A percentile compares a stretch with the other conserved stretches of the same genome.
These are phyloP conservation scores for Boletus rubescentipes DNA, from an alignment of 768 basidiomycete genomes.

Conservation along the genomic window DNA sequence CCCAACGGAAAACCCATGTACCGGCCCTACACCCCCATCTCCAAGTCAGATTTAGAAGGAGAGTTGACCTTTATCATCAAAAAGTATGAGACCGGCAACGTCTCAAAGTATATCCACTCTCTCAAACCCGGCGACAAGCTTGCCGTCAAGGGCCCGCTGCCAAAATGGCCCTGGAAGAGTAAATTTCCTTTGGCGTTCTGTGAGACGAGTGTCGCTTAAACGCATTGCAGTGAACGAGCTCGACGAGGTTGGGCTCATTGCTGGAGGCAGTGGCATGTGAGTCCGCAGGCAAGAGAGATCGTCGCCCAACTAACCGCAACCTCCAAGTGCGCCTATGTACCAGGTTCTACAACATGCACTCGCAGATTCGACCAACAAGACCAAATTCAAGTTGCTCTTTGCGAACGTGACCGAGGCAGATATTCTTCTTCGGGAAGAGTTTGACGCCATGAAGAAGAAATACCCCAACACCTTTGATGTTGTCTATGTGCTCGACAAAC, in stretches of 20 bases:
- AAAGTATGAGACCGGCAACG: constrained; percentile 77
- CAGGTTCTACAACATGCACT: constrained; percentile 78
- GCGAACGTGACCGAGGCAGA: constrained; percentile 89
- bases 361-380: constrained; percentile 76
- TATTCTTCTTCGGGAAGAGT: constrained; percentile 80
- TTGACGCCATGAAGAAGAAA: constrained; percentile 67
- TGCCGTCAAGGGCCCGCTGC: constrained; percentile 86
- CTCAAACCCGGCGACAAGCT: constrained; percentile 84
- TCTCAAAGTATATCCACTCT: constrained; percentile 78
- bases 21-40: constrained; percentile 93
- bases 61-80: constrained; percentile 84
- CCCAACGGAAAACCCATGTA: constrained; percentile 84
- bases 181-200: constrained; percentile 11
- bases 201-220: not conserved
- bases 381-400: constrained; percentile 91
- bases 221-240: constrained; percentile 69
- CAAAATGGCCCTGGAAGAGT: constrained; percentile 87
- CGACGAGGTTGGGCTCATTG: constrained; percentile 84
- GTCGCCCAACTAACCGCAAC: not conserved
- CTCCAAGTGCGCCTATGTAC: constrained; percentile 73
- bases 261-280: constrained; percentile 92
- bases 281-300: constrained; percentile 23
- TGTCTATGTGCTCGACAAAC: constrained; percentile 85
- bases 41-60: constrained; percentile 69
- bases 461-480: constrained; percentile 74